Percentiles rank a stretch among this genome's conserved stretches.
These are phyloP conservation scores for Zygoascus hellenicus DNA, from an alignment of 1,139 yeast genomes.

Conservation along the genomic window DNA sequence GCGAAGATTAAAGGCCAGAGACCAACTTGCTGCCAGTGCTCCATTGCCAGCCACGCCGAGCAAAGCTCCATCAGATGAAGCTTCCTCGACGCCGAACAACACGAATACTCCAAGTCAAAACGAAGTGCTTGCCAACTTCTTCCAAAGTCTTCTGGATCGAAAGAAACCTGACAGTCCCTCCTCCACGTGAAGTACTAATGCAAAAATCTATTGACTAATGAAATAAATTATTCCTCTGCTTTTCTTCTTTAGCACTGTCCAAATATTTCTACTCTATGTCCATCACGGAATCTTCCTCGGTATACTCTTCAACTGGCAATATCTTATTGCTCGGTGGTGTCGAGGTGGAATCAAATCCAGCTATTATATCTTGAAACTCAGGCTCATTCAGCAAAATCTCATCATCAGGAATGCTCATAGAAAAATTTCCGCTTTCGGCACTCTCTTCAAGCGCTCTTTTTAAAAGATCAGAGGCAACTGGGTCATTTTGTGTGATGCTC, in stretches of 20 bases:
- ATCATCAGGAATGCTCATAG: conserved; percentile 8
- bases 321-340: background rate
- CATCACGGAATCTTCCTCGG: conserved; percentile 23
- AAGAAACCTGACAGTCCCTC: conserved; percentile 2
- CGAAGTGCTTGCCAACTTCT: conserved; percentile 28
- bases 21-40: conserved; percentile 16
- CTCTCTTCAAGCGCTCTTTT: conserved; percentile 75
- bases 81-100: conserved; percentile 9
- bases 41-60: conserved; percentile 2
- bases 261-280: conserved; percentile 18
- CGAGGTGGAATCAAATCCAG: conserved; percentile 2
- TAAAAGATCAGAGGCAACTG: conserved; percentile 76
- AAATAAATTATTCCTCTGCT: too few species aligned
- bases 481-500: conserved; percentile 73
- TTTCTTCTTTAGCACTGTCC: background rate
- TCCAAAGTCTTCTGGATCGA: conserved; percentile 26
- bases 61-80: conserved; percentile 6
- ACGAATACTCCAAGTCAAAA: conserved; percentile 18
- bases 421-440: conserved; percentile 23
- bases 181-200: too few species aligned
- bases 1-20: conserved; percentile 25
- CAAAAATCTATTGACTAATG: too few species aligned
- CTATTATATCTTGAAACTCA: conserved; percentile 14
- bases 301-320: conserved; percentile 12
- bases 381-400: conserved; percentile 16